A percentile compares a stretch with the other conserved stretches of the same genome.
Conservation (phyloP, 257 asterid genomes). For the Capsicum pubescens region DNA sequence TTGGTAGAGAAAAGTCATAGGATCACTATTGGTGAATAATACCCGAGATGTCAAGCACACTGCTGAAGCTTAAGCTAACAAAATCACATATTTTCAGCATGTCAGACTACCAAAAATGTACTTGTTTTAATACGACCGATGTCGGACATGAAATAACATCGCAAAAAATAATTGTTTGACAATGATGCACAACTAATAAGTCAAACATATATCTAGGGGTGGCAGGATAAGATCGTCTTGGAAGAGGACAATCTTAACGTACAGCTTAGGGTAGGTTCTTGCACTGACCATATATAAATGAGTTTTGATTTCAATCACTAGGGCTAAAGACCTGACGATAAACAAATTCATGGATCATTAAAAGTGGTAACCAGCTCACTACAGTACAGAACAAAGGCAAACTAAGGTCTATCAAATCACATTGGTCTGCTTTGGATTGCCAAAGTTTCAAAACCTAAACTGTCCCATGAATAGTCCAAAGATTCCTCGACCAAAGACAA, state of each 20-base stretch:
- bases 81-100: constrained; percentile 5
- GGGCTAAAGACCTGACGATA: background rate
- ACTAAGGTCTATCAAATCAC: background rate
- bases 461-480: background rate
- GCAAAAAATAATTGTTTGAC: background rate
- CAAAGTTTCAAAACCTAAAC: background rate
- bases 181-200: constrained; percentile 14
- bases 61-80: background rate
- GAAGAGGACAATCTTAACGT: background rate
- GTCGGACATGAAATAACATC: background rate
- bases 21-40: background rate
- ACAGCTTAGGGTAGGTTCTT: background rate
- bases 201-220: background rate
- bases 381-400: background rate
- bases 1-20: background rate
- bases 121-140: background rate
- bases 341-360: background rate
- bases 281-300: background rate
- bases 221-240: constrained; percentile 4
- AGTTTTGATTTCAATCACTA: constrained; percentile 4
- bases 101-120: background rate
- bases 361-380: background rate
- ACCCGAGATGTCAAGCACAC: background rate
- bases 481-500: background rate
- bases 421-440: background rate